Base-by-base conservation (phyloP, 768 basidiomycete genomes). In the Serendipita sp. region DNA sequence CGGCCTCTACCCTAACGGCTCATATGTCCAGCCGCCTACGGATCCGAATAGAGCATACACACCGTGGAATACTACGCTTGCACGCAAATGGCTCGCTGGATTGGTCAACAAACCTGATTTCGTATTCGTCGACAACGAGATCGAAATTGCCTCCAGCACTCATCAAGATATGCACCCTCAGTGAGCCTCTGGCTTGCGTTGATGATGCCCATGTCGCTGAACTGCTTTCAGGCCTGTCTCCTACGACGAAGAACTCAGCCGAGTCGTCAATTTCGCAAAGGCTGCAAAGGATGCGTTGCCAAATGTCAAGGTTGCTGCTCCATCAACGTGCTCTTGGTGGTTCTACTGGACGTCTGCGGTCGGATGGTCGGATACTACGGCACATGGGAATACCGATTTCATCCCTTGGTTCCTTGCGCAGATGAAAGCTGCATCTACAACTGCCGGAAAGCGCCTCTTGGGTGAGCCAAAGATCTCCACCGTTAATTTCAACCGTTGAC, bases 141-240 rank as follows among this genome's bases (percentile, higher is more conserved):
- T 81, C 16, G 80, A 81, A 67, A 81, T 81, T 61, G 77, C 80
- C 14, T 70, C 71, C 60, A 77, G 67, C 64, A 81, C 80, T 17
- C 80, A 81, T 66, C 77, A 78, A 68, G 80, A 81, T 65, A 81
- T 81, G 79, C 80, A 81, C 67, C 79, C 80, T 1, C 65, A 64
- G 77, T 77, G 69, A 42, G 73, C 67, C 17, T 33, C 42, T 42
- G 33, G 2, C 28, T 41, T 11, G 4, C 26, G 3, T 63, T 62
- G 38, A 64, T 42, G 24, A 9, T 33, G 53, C n/a, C 17, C n/a
- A 2, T 20, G 11, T 7, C 13, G 17, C 31, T 16, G 34, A 50
- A 43, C 34, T 11, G 24, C n/a, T 28, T 31, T n/a, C 45, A 78
- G 77, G 3, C 74, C 74, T 0, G 72, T 81, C 62, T 70, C 72